These are phyloP conservation scores for Echria macrotheca DNA, from an alignment of 495 filamentous ascomycete genomes.

Conservation along the genomic window DNA sequence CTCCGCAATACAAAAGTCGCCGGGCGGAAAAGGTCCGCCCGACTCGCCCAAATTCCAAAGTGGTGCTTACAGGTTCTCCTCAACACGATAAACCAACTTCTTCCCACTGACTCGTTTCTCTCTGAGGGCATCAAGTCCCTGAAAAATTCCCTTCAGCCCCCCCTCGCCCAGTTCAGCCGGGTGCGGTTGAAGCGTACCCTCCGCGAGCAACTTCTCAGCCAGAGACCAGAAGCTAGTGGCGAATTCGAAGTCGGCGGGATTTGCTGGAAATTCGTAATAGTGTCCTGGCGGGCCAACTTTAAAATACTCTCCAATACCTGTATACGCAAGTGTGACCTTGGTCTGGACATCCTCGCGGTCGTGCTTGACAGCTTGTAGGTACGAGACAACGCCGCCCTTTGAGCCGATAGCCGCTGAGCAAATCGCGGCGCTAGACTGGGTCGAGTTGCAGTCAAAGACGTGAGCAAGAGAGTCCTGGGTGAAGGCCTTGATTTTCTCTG, in stretches of 20 bases:
- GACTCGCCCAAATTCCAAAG: no score
- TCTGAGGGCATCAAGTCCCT: constrained; percentile 48
- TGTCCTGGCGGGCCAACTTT: neutral
- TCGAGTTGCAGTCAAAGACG: constrained; percentile 5
- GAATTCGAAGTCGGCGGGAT: constrained; percentile 30
- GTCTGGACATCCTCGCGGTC: neutral
- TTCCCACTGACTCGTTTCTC: constrained; percentile 50
- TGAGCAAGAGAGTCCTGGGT: neutral
- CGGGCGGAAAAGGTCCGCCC: no score
- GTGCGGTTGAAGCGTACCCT: constrained; percentile 50
- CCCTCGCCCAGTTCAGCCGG: constrained; percentile 37
- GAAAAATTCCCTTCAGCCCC: constrained; percentile 48
- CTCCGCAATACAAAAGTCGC: no score
- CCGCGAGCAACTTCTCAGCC: constrained; percentile 38
- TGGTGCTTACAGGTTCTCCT: no score
- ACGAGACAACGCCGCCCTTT: constrained; percentile 8
- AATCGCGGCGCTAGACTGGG: neutral
- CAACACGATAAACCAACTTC: constrained; percentile 46
- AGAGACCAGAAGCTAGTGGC: constrained; percentile 35
- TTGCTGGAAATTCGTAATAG: neutral
- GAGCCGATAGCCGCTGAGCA: neutral
- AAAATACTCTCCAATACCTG: neutral
- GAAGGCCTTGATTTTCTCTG: neutral
- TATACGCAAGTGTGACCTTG: neutral
- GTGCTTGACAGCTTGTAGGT: neutral